Evolutionary conservation across 2,329 filamentous ascomycete species (phyloP).

Genomic region (Trichocomaceae sp.): DNA sequence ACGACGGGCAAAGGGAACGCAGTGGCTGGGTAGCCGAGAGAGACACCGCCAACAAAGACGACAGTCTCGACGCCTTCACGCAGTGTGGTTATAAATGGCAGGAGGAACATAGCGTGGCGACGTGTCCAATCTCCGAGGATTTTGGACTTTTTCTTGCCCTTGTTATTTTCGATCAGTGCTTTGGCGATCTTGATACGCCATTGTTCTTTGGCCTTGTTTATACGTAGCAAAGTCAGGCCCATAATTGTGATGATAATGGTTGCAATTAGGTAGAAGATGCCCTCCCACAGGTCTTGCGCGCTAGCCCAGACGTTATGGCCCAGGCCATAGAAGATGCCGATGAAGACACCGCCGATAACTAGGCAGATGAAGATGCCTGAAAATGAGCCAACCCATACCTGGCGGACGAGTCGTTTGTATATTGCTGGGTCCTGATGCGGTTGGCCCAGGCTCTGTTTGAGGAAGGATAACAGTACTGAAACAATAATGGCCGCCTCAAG

Average conservation of each 20-base stretch:
- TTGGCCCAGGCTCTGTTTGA: slow-evolving; percentile 68
- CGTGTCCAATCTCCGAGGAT: slow-evolving; percentile 55
- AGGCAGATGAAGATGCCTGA: slow-evolving; percentile 60
- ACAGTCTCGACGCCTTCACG: slow-evolving; percentile 81
- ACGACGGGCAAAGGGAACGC: slow-evolving; percentile 73
- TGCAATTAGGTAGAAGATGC: slow-evolving; percentile 68
- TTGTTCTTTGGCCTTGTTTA: slow-evolving; percentile 78
- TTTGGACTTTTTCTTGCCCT: slow-evolving; percentile 28
- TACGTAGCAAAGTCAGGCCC: slow-evolving; percentile 70
- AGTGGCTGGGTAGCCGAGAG: slow-evolving; percentile 65
- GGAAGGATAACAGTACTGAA: slow-evolving; percentile 76
- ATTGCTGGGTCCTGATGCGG: slow-evolving; percentile 54
- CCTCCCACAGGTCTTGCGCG: slow-evolving; percentile 74
- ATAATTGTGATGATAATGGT: slow-evolving; percentile 74
- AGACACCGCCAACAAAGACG: slow-evolving; percentile 78
- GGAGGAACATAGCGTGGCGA: slow-evolving; percentile 79
- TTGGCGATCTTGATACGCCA: slow-evolving; percentile 77
- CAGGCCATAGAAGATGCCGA: slow-evolving; percentile 66
- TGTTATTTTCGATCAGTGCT: slow-evolving; percentile 50
- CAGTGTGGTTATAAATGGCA: slow-evolving; percentile 83
- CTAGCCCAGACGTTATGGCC: slow-evolving; percentile 60
- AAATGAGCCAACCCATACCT: slow-evolving; percentile 64
- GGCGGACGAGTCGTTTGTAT: slow-evolving; percentile 62
- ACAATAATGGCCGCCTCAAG: slow-evolving; percentile 79
- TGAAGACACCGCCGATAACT: slow-evolving; percentile 59